Percentiles rank a stretch among this genome's conserved stretches.
Evolutionary conservation across 2,329 filamentous ascomycete species (phyloP).

Genomic region (Trichoderma citrinoviride): DNA sequence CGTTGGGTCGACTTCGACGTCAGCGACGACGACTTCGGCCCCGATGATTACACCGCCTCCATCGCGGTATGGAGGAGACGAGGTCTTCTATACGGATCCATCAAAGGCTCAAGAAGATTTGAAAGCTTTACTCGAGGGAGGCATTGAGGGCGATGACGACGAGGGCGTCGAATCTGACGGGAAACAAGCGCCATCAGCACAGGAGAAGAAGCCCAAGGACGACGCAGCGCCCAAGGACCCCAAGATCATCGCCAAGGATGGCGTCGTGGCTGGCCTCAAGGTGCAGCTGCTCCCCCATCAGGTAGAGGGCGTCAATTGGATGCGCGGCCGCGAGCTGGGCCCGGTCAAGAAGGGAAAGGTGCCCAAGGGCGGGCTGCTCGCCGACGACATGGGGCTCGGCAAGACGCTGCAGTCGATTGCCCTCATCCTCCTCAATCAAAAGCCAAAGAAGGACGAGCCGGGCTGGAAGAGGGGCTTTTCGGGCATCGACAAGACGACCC

Average conservation of each 20-base stretch:
- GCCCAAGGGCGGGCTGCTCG: conserved; percentile 90
- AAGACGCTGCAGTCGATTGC: conserved; percentile 95
- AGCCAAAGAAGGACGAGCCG: conserved; percentile 56
- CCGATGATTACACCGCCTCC: conserved; percentile 17
- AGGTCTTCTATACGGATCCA: conserved; percentile 65
- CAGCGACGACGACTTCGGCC: conserved; percentile 17
- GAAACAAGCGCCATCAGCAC: conserved; percentile 9
- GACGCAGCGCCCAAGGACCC: conserved; percentile 26
- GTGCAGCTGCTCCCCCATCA: conserved; percentile 92
- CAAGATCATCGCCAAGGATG: conserved; percentile 43
- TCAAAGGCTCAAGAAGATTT: conserved; percentile 71
- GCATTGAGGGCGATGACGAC: conserved; percentile 71
- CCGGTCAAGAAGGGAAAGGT: conserved; percentile 76
- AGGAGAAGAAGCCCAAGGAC: conserved; percentile 27
- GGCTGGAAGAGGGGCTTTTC: conserved; percentile 67
- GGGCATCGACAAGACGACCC: conserved; percentile 70
- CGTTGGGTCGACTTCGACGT: conserved; percentile 21
- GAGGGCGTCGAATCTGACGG: conserved; percentile 35
- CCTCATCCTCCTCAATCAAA: conserved; percentile 78
- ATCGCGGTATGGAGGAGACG: conserved; percentile 36
- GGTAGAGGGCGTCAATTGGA: conserved; percentile 90
- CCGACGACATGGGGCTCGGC: conserved; percentile 95
- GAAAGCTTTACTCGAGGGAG: conserved; percentile 78
- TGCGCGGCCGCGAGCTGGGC: conserved; percentile 88
- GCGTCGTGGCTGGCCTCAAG: conserved; percentile 70